These are phyloP conservation scores for Berberis thunbergii DNA, from an alignment of 164 flowering plant genomes.

Conservation along the genomic window DNA sequence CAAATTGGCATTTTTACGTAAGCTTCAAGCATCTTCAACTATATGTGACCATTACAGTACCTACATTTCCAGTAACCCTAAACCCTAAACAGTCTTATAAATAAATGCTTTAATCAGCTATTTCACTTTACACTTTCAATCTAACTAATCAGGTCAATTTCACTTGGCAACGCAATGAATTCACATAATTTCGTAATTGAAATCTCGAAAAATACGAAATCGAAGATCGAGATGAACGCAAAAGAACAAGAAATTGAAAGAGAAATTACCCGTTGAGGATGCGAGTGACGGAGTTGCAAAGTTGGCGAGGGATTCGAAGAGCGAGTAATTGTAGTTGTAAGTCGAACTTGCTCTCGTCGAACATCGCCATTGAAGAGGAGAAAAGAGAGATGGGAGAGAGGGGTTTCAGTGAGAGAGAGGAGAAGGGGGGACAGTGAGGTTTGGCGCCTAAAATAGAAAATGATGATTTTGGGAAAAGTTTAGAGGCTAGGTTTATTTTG, in stretches of 20 bases:
- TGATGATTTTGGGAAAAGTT: too few relatives aligned
- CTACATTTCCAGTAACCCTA: not conserved
- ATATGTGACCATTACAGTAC: too few relatives aligned
- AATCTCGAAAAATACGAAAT: not conserved
- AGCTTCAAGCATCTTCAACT: too few relatives aligned
- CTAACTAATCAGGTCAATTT: not conserved
- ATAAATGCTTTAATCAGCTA: too few relatives aligned
- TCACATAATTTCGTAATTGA: not conserved
- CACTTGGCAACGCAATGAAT: too few relatives aligned
- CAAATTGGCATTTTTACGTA: too few relatives aligned
- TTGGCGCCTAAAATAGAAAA: too few relatives aligned
- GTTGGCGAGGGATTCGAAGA: constrained; percentile 72
- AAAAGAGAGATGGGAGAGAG: not conserved
- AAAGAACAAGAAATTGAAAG: not conserved
- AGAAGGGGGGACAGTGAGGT: too few relatives aligned
- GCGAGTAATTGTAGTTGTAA: constrained; percentile 58
- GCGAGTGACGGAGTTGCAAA: constrained; percentile 58
- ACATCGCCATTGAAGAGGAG: constrained; percentile 12
- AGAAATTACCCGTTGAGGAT: constrained; percentile 61
- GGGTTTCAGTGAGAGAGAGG: too few relatives aligned
- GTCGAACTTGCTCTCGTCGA: constrained; percentile 76
- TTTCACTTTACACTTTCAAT: not conserved
- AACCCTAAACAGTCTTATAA: too few relatives aligned
- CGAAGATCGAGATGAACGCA: not conserved
- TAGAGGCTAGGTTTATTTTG: too few relatives aligned